Percentiles rank a stretch among this genome's conserved stretches.
Evolutionary conservation across 495 filamentous ascomycete species (phyloP).

Genomic region (Choiromyces venosus): DNA sequence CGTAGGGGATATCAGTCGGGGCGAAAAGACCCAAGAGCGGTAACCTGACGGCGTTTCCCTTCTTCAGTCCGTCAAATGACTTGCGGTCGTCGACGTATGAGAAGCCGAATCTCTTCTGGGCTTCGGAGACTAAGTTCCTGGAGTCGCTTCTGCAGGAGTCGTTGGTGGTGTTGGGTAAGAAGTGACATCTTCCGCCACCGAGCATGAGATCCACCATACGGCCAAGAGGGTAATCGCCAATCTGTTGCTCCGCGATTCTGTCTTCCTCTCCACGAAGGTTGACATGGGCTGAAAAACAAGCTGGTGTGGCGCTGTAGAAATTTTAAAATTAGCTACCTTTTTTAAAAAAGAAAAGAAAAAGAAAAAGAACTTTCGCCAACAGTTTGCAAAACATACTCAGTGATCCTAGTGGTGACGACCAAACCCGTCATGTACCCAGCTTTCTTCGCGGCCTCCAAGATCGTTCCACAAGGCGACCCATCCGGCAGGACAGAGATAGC

Average conservation of each 20-base stretch:
- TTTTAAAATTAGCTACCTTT: neutral
- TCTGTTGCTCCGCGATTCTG: constrained; percentile 81
- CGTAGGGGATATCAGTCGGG: constrained; percentile 74
- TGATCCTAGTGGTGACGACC: constrained; percentile 91
- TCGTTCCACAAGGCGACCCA: constrained; percentile 80
- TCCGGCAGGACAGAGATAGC: constrained; percentile 87
- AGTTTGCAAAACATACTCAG: constrained; percentile 51
- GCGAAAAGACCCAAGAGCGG: constrained; percentile 87
- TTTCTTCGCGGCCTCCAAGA: constrained; percentile 87
- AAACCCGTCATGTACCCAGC: constrained; percentile 88
- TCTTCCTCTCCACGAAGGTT: constrained; percentile 75
- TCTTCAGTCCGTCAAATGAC: constrained; percentile 69
- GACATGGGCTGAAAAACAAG: constrained; percentile 88
- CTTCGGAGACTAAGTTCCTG: constrained; percentile 62
- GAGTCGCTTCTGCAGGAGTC: constrained; percentile 73
- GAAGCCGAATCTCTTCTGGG: constrained; percentile 68
- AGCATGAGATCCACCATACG: constrained; percentile 84
- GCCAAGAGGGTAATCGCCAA: constrained; percentile 80
- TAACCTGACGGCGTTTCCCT: constrained; percentile 66
- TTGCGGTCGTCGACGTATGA: constrained; percentile 65
- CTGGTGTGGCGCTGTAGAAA: constrained; percentile 66
- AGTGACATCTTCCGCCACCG: constrained; percentile 89
- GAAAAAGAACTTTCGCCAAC: neutral
- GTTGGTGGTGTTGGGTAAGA: constrained; percentile 69
- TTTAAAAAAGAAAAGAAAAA: neutral